phyloP scores from a whole-genome alignment of 495 filamentous ascomycete species.

The Daldinia vernicosa region DNA sequence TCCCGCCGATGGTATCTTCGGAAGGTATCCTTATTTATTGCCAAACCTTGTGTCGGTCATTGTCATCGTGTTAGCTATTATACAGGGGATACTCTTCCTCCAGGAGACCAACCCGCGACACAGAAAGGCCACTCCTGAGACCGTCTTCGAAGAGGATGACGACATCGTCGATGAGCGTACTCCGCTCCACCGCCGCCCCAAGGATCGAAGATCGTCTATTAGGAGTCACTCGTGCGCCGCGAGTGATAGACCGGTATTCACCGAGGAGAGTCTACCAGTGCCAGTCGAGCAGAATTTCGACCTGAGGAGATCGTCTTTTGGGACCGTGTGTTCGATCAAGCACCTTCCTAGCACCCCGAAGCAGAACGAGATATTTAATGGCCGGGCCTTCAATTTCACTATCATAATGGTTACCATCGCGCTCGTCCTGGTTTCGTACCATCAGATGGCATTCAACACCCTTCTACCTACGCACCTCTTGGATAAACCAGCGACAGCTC shows the following conservation, averaged over 20 bases:
- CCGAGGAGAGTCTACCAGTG: slow-evolving; percentile 41
- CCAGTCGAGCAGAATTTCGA: slow-evolving; percentile 45
- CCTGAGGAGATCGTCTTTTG: slow-evolving; percentile 44
- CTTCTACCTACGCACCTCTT: slow-evolving; percentile 45
- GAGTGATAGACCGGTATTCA: slow-evolving; percentile 34
- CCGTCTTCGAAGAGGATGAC: slow-evolving; percentile 31
- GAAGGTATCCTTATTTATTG: slow-evolving; percentile 81
- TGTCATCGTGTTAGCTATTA: slow-evolving; percentile 73
- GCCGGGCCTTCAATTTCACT: slow-evolving; percentile 42
- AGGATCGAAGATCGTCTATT: slow-evolving; percentile 6
- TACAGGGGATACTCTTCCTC: slow-evolving; percentile 80
- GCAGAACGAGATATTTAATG: slow-evolving; percentile 23
- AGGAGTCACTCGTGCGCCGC: slow-evolving; percentile 20
- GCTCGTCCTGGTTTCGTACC: slow-evolving; percentile 44
- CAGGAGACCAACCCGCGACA: slow-evolving; percentile 79
- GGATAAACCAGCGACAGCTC: slow-evolving; percentile 32
- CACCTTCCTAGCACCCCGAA: slow-evolving; percentile 10
- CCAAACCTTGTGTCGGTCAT: slow-evolving; percentile 84
- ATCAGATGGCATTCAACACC: slow-evolving; percentile 48
- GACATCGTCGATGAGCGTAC: slow-evolving; percentile 39
- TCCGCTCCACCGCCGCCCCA: slow-evolving; percentile 25
- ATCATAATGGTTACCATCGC: slow-evolving; percentile 45
- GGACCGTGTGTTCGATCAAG: slow-evolving; percentile 43
- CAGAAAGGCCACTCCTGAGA: slow-evolving; percentile 3
- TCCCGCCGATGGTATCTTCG: slow-evolving; percentile 72